These are phyloP conservation scores for Calvatia gigantea DNA, from an alignment of 768 basidiomycete genomes.

Conservation along the genomic window DNA sequence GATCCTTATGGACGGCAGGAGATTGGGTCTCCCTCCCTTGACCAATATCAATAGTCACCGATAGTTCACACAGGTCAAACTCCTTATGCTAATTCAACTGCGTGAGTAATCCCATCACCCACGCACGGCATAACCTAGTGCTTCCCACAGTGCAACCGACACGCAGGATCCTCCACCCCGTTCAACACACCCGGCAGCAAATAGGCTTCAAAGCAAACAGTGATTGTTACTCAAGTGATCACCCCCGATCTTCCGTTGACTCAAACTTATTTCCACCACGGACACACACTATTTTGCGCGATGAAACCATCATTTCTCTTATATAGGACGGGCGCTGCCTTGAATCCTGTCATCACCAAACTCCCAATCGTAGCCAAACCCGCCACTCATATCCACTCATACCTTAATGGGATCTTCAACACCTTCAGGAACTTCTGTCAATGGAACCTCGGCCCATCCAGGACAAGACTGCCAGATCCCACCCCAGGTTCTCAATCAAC, in stretches of 20 bases:
- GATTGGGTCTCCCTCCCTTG: background rate
- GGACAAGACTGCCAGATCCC: background rate
- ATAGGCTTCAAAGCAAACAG: conserved; percentile 5
- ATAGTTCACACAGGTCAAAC: background rate
- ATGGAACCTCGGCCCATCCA: conserved; percentile 9
- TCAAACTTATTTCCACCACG: background rate
- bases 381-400: background rate
- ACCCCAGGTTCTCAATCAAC: conserved; percentile 10
- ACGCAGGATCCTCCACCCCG: background rate
- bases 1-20: background rate
- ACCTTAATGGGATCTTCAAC: conserved; percentile 5
- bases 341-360: background rate
- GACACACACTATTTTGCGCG: background rate
- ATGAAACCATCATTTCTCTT: background rate
- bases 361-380: background rate
- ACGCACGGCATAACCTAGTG: background rate
- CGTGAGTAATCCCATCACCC: background rate
- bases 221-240: background rate
- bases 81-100: background rate
- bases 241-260: background rate
- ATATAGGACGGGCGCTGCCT: background rate
- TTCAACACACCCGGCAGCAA: conserved; percentile 1
- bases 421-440: conserved; percentile 3
- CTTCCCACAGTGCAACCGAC: conserved; percentile 6
- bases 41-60: background rate